phyloP scores from a whole-genome alignment of 345 rosid species.

The Eucalyptus cladocalyx region DNA sequence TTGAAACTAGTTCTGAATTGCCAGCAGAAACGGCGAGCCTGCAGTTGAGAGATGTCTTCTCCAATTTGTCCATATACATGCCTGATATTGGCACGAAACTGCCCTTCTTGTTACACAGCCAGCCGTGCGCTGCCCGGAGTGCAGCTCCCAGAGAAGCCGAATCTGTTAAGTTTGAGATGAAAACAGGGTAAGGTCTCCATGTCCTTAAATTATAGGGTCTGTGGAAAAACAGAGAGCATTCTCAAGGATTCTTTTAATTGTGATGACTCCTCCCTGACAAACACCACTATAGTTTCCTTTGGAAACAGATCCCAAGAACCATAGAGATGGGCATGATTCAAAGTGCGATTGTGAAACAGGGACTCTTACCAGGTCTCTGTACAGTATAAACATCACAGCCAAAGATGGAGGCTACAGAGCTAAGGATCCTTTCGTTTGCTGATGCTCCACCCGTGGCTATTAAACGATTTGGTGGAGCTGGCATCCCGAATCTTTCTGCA shows the following conservation, averaged over 20 bases:
- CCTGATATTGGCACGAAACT: constrained; percentile 51
- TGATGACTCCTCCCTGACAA: not conserved
- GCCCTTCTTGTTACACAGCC: constrained; percentile 67
- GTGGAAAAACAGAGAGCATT: not conserved
- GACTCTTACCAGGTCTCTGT: constrained; percentile 58
- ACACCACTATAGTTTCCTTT: not conserved
- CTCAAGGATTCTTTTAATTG: not conserved
- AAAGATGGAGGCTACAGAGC: constrained; percentile 49
- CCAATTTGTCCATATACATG: constrained; percentile 53
- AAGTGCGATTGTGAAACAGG: not conserved
- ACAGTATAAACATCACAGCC: constrained; percentile 82
- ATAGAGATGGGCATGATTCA: not conserved
- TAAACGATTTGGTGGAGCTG: constrained; percentile 73
- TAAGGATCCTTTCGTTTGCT: constrained; percentile 57
- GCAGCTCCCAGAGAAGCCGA: constrained; percentile 97
- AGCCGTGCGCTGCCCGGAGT: constrained; percentile 82
- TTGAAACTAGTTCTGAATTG: constrained; percentile 28
- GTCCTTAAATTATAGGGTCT: not conserved
- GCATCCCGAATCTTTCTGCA: constrained; percentile 85
- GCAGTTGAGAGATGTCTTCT: constrained; percentile 54
- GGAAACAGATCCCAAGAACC: not conserved
- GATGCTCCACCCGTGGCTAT: constrained; percentile 96
- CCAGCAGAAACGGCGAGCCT: constrained; percentile 52
- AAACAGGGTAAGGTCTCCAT: not conserved
- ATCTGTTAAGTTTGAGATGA: constrained; percentile 22